These are phyloP conservation scores for Whalleya microplaca DNA, from an alignment of 2,329 filamentous ascomycete genomes.

Conservation along the genomic window DNA sequence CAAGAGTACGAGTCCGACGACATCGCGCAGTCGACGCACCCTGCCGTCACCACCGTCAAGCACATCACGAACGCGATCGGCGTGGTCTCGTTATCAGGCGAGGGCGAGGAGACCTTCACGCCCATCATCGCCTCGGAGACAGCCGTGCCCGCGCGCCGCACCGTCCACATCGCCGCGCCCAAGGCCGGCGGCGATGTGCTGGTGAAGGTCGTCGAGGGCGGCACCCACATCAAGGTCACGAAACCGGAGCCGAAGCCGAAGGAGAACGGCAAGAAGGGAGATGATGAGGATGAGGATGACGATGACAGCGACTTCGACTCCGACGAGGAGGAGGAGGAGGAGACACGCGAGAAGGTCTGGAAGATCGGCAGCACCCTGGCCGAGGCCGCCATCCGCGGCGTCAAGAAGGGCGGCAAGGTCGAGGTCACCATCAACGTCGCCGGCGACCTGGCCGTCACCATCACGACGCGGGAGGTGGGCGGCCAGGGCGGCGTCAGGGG, in stretches of 20 bases:
- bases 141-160: slow-evolving; percentile 84
- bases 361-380: slow-evolving; percentile 82
- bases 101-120: slow-evolving; percentile 70
- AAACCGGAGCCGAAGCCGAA: slow-evolving; percentile 82
- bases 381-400: slow-evolving; percentile 79
- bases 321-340: slow-evolving; percentile 78
- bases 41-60: slow-evolving; percentile 90
- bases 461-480: slow-evolving; percentile 84
- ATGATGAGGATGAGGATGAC: slow-evolving; percentile 55
- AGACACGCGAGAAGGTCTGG: slow-evolving; percentile 88
- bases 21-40: slow-evolving; percentile 94
- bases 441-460: slow-evolving; percentile 76
- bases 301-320: slow-evolving; percentile 69
- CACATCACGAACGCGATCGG: slow-evolving; percentile 90
- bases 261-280: slow-evolving; percentile 56
- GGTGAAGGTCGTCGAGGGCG: slow-evolving; percentile 85
- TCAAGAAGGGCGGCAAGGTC: slow-evolving; percentile 88
- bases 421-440: slow-evolving; percentile 91
- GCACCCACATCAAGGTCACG: slow-evolving; percentile 89
- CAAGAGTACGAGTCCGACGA: slow-evolving; percentile 92
- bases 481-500: slow-evolving; percentile 83
- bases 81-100: slow-evolving; percentile 66
- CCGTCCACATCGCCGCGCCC: slow-evolving; percentile 75
- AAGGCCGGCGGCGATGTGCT: slow-evolving; percentile 86
- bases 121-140: slow-evolving; percentile 86